phyloP scores from a whole-genome alignment of 2,329 filamentous ascomycete genomes.

The Dactylellina cionopaga region DNA sequence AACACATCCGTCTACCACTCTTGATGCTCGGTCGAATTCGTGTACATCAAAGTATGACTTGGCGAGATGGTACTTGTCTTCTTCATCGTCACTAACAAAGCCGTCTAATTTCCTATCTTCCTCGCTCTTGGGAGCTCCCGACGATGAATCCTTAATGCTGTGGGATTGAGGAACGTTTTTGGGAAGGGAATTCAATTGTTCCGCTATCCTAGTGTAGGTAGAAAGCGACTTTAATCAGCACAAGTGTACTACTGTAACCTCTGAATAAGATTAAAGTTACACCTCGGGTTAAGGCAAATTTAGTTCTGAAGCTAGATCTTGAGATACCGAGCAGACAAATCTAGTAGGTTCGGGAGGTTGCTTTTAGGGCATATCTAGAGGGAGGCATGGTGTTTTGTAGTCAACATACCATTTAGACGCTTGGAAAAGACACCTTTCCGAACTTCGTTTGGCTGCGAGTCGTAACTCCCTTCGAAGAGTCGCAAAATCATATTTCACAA shows the following conservation, averaged over 20 bases:
- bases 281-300: too few species aligned
- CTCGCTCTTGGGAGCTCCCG: conserved; percentile 72
- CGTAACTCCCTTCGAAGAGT: conserved; percentile 42
- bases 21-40: conserved; percentile 92
- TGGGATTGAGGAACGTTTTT: conserved; percentile 67
- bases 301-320: too few species aligned
- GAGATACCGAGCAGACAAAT: too few species aligned
- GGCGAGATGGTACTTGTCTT: conserved; percentile 76
- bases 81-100: conserved; percentile 47
- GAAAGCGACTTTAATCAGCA: conserved; percentile 28
- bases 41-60: conserved; percentile 95
- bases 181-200: conserved; percentile 44
- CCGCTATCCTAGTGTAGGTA: conserved; percentile 31
- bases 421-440: conserved; percentile 93
- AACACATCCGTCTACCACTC: conserved; percentile 65
- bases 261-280: background rate
- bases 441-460: conserved; percentile 82
- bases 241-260: conserved; percentile 10
- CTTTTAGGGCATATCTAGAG: background rate
- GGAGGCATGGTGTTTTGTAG: background rate
- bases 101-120: conserved; percentile 20
- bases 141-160: conserved; percentile 74
- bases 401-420: conserved; percentile 85
- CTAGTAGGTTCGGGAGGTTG: background rate
- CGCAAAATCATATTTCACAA: conserved; percentile 24